Conservation (phyloP, 73 alveolate species). For the Paramecium tetraurelia region DNA sequence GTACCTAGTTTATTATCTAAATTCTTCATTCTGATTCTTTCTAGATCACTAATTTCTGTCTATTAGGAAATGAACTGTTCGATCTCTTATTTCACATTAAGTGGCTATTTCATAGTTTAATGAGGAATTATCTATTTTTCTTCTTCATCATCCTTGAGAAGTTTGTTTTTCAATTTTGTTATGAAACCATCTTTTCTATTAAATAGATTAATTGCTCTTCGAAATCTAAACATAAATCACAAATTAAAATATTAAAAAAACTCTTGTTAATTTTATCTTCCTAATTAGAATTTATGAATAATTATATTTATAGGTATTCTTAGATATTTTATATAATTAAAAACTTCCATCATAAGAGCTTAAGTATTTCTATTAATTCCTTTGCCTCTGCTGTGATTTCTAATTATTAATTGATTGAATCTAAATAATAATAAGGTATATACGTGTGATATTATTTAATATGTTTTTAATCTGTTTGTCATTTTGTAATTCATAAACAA, state of each 20-base stretch:
- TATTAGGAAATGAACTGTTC: constrained; percentile 12
- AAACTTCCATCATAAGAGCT: neutral
- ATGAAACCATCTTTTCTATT: neutral
- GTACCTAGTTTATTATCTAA: constrained; percentile 55
- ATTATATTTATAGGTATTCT: neutral
- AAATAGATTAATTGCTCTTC: neutral
- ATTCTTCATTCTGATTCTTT: constrained; percentile 49
- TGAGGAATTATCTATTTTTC: neutral
- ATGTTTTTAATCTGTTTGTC: neutral
- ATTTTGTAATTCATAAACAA: neutral
- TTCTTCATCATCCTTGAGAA: neutral
- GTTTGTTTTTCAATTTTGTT: neutral
- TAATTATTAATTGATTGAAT: neutral
- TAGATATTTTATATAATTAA: neutral
- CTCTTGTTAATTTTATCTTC: neutral
- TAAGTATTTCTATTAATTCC: neutral
- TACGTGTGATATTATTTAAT: neutral
- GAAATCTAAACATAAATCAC: neutral
- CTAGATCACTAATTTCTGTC: constrained; percentile 54
- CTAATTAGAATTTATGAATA: neutral
- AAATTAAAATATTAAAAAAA: neutral
- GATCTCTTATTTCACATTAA: constrained; percentile 49
- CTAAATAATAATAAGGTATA: neutral
- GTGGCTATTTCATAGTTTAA: neutral
- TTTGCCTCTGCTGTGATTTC: neutral